A percentile compares a stretch with the other conserved stretches of the same genome.
These are phyloP conservation scores for Dujonia santamariae DNA, from an alignment of 1,139 yeast genomes.

Conservation along the genomic window DNA sequence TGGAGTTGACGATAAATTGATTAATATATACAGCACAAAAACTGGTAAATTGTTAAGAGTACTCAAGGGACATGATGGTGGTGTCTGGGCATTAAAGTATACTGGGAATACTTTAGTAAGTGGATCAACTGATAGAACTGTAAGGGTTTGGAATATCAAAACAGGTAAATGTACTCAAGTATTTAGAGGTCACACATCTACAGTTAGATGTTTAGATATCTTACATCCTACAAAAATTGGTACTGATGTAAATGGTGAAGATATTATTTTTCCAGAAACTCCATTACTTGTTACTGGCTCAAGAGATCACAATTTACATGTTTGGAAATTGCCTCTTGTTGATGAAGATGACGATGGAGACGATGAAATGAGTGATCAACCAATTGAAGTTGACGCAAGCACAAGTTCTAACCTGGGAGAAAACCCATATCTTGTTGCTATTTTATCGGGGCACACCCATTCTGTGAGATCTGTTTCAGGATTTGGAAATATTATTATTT, in stretches of 20 bases:
- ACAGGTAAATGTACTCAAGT: conserved; percentile 79
- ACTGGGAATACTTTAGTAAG: conserved; percentile 80
- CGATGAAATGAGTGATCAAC: conserved; percentile 38
- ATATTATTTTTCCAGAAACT: conserved; percentile 56
- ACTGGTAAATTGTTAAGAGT: conserved; percentile 70
- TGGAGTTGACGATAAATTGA: conserved; percentile 85
- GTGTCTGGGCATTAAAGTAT: conserved; percentile 97
- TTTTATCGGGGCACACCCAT: conserved; percentile 79
- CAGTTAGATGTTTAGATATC: conserved; percentile 87
- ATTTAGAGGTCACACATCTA: conserved; percentile 87
- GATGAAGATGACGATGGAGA: conserved; percentile 37
- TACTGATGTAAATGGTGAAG: conserved; percentile 58
- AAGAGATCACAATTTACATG: conserved; percentile 82
- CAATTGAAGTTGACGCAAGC: conserved; percentile 16
- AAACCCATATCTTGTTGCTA: conserved; percentile 75
- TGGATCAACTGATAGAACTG: conserved; percentile 90
- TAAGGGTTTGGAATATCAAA: conserved; percentile 79
- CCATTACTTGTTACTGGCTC: conserved; percentile 86
- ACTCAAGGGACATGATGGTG: conserved; percentile 89
- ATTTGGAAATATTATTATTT: conserved; percentile 75
- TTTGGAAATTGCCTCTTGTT: conserved; percentile 79
- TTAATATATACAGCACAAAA: conserved; percentile 75
- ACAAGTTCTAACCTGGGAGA: conserved; percentile 18
- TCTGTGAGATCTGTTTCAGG: conserved; percentile 90
- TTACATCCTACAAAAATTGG: conserved; percentile 64